phyloP scores from a whole-genome alignment of 2,329 filamentous ascomycete genomes.

The Venturiaceae sp. region DNA sequence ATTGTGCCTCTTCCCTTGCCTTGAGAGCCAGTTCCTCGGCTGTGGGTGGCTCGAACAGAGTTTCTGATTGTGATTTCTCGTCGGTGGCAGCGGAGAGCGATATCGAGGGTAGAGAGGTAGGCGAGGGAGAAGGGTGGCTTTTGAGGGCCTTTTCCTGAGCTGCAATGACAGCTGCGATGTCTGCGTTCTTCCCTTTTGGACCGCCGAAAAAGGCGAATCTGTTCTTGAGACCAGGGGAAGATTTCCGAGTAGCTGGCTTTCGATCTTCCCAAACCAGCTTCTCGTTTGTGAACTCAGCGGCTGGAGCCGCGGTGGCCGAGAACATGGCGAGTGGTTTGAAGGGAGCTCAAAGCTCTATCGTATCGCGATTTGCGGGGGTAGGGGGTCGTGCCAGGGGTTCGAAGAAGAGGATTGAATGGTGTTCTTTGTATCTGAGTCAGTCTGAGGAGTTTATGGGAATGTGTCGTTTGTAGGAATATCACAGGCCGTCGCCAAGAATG shows the following conservation, averaged over 20 bases:
- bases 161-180: slow-evolving; percentile 4
- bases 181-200: slow-evolving; percentile 1
- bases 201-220: not conserved
- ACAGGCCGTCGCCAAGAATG: not conserved
- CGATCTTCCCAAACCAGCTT: slow-evolving; percentile 1
- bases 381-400: not conserved
- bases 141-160: slow-evolving; percentile 3
- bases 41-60: slow-evolving; percentile 78
- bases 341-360: not conserved
- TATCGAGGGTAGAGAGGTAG: slow-evolving; percentile 74
- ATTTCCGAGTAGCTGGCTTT: not conserved
- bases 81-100: slow-evolving; percentile 73
- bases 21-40: slow-evolving; percentile 71
- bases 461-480: not conserved
- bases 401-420: too few species aligned
- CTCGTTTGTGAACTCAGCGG: slow-evolving; percentile 3
- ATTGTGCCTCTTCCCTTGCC: slow-evolving; percentile 77
- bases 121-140: slow-evolving; percentile 2
- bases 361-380: not conserved
- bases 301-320: slow-evolving; percentile 4
- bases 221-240: slow-evolving; percentile 5
- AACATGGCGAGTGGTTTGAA: not conserved
- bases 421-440: too few species aligned
- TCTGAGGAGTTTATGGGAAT: not conserved
- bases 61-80: slow-evolving; percentile 66